These are phyloP conservation scores for Cadophora sp. DNA, from an alignment of 2,329 filamentous ascomycete genomes.

Conservation along the genomic window DNA sequence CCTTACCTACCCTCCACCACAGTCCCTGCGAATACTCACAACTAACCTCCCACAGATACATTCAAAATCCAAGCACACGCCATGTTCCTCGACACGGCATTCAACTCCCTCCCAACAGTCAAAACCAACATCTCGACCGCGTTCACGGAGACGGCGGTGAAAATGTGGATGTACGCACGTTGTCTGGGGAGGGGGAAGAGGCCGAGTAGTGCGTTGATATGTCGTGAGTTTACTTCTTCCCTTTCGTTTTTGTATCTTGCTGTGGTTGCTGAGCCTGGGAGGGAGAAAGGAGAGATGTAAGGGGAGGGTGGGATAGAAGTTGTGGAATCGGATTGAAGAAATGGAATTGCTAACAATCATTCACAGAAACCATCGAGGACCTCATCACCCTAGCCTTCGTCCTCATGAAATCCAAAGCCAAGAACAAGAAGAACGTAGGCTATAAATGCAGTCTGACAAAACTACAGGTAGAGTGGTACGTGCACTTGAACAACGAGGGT, in stretches of 20 bases:
- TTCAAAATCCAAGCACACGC: conserved; percentile 87
- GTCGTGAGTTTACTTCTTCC: conserved; percentile 29
- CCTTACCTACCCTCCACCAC: too few relatives aligned
- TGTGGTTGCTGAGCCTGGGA: too few relatives aligned
- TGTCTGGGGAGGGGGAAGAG: conserved; percentile 63
- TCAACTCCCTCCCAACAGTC: conserved; percentile 75
- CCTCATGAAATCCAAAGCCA: conserved; percentile 38
- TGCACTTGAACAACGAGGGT: not conserved
- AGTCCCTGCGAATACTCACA: too few relatives aligned
- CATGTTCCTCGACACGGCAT: conserved; percentile 81
- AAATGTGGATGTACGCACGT: conserved; percentile 68
- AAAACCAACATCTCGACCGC: conserved; percentile 76
- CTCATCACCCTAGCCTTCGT: conserved; percentile 37
- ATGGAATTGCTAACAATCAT: too few relatives aligned
- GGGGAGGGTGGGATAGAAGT: too few relatives aligned
- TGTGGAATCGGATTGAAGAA: too few relatives aligned
- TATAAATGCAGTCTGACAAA: conserved; percentile 37
- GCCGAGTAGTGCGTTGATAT: conserved; percentile 66
- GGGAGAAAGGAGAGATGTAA: too few relatives aligned
- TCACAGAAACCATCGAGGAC: conserved; percentile 36
- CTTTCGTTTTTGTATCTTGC: not conserved
- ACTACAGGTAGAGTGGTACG: conserved; percentile 42
- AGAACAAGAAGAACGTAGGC: conserved; percentile 31
- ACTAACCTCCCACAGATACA: conserved; percentile 50
- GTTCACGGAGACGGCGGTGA: conserved; percentile 80